Percentiles rank a stretch among this genome's conserved stretches.
Conservation (phyloP, 352 stramenopile species). For the Aphanomyces euteiches region DNA sequence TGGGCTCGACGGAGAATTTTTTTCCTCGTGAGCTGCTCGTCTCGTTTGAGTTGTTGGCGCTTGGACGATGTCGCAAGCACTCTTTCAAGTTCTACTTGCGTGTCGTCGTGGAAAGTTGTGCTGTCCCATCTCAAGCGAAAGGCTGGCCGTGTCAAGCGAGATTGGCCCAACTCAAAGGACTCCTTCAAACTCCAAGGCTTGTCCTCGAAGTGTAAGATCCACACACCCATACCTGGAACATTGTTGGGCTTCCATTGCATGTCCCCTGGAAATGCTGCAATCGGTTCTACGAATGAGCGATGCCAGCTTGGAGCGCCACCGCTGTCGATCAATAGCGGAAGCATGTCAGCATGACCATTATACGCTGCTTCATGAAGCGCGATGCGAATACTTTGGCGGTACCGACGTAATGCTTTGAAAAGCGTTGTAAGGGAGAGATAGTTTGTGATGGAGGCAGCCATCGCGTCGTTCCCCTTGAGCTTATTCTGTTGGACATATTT, state of each 20-base stretch:
- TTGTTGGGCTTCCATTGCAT: neutral
- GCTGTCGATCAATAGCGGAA: constrained; percentile 47
- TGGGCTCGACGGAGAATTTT: constrained; percentile 44
- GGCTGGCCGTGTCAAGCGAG: constrained; percentile 42
- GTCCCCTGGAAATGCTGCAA: constrained; percentile 41
- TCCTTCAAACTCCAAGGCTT: constrained; percentile 45
- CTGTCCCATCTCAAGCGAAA: constrained; percentile 42
- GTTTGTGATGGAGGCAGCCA: neutral
- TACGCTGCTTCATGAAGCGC: constrained; percentile 65
- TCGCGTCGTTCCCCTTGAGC: neutral
- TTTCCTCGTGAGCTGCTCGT: constrained; percentile 46
- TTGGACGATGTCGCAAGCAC: constrained; percentile 33
- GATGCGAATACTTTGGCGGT: constrained; percentile 61
- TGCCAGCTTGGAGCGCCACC: constrained; percentile 51
- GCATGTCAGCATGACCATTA: constrained; percentile 59
- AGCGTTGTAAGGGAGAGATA: constrained; percentile 14
- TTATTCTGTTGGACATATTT: neutral
- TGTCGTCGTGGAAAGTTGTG: constrained; percentile 42
- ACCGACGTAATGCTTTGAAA: constrained; percentile 35
- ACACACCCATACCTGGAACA: neutral
- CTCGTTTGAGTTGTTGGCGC: constrained; percentile 28
- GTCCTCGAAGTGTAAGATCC: constrained; percentile 18
- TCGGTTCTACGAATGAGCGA: constrained; percentile 56
- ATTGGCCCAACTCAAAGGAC: constrained; percentile 48
- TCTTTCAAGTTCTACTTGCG: constrained; percentile 36